Conservation (phyloP, 1,284 basidiomycete species). For the Mycocalia duriaeana region DNA sequence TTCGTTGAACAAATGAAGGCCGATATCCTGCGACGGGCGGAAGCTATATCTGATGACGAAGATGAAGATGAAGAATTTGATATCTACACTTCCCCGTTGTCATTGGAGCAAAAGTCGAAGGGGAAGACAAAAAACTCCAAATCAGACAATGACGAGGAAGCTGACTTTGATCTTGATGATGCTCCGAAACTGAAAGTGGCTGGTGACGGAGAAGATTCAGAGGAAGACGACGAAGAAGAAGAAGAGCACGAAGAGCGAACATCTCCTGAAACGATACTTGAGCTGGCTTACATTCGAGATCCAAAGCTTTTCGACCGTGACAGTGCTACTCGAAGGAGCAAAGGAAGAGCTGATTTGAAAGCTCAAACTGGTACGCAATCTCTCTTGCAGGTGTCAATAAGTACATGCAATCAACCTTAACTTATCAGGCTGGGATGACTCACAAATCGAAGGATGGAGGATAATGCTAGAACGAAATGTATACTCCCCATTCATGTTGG, state of each 20-base stretch:
- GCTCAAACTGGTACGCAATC: too few species aligned
- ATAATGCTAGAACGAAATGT: constrained; percentile 85
- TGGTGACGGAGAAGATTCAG: constrained; percentile 59
- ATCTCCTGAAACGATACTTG: constrained; percentile 60
- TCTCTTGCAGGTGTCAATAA: too few species aligned
- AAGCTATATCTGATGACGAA: constrained; percentile 62
- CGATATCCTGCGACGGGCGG: constrained; percentile 73
- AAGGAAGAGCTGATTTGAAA: constrained; percentile 23
- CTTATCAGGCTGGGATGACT: constrained; percentile 65
- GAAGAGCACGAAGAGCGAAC: constrained; percentile 29
- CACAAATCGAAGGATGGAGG: constrained; percentile 85
- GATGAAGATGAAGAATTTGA: constrained; percentile 50
- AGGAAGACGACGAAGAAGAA: constrained; percentile 27
- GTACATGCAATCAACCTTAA: too few species aligned
- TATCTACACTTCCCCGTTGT: constrained; percentile 5
- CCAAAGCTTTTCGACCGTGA: constrained; percentile 76
- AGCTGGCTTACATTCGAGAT: constrained; percentile 71
- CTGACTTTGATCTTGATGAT: constrained; percentile 31
- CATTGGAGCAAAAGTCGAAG: constrained; percentile 2
- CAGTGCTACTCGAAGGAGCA: constrained; percentile 61
- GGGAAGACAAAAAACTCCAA: constrained; percentile 24
- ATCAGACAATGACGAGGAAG: constrained; percentile 5
- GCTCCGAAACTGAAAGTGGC: constrained; percentile 35
- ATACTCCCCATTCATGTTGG: constrained; percentile 1
- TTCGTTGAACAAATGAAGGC: constrained; percentile 75